phyloP scores from a whole-genome alignment of 2,329 filamentous ascomycete genomes.

The Aspergillus clavatus region DNA sequence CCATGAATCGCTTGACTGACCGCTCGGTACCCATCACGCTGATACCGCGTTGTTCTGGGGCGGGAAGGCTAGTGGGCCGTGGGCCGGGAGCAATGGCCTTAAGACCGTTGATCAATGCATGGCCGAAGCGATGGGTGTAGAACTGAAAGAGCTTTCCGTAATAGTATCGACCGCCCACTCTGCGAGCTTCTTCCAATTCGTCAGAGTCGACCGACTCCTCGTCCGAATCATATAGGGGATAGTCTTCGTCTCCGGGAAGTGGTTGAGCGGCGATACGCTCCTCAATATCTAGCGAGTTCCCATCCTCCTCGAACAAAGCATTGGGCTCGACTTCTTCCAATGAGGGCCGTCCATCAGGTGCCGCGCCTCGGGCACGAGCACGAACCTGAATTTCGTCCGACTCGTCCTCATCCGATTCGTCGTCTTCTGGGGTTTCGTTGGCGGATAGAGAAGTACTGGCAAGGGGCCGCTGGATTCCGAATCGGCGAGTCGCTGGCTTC shows the following conservation, averaged over 20 bases:
- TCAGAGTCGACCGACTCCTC: constrained; percentile 74
- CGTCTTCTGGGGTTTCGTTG: constrained; percentile 69
- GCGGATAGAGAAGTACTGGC: constrained; percentile 71
- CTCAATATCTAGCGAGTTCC: constrained; percentile 65
- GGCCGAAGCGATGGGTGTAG: constrained; percentile 47
- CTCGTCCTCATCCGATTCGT: constrained; percentile 64
- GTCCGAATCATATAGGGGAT: constrained; percentile 85
- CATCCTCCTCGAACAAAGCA: constrained; percentile 45
- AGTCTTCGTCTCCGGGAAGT: constrained; percentile 61
- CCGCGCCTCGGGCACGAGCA: not conserved
- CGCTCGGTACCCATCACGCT: constrained; percentile 39
- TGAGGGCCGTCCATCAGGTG: constrained; percentile 26
- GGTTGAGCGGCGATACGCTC: constrained; percentile 68
- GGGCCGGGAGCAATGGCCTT: constrained; percentile 48
- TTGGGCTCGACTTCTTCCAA: constrained; percentile 25
- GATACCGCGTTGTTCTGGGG: constrained; percentile 35
- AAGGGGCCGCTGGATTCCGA: constrained; percentile 79
- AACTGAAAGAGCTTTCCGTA: constrained; percentile 55
- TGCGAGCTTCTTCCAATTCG: constrained; percentile 69
- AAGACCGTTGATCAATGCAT: constrained; percentile 43
- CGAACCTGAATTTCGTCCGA: constrained; percentile 11
- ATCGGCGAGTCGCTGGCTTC: constrained; percentile 81
- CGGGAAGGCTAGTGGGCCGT: constrained; percentile 44
- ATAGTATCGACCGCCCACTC: constrained; percentile 73
- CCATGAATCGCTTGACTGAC: constrained; percentile 54